phyloP scores from a whole-genome alignment of 2,329 filamentous ascomycete genomes.

The Chaetomium strumarium region DNA sequence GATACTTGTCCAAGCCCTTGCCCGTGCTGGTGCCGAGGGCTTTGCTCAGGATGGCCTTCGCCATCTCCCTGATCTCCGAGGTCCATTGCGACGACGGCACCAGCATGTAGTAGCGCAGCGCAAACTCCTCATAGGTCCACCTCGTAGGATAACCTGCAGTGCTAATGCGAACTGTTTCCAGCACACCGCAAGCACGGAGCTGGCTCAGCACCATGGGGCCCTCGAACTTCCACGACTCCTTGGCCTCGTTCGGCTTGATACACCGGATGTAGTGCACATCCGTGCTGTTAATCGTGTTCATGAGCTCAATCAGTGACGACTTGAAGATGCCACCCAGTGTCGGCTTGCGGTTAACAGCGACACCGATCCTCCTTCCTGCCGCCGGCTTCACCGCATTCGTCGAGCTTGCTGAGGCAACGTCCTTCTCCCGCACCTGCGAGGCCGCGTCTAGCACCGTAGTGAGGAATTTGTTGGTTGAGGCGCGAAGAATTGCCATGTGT shows the following conservation, averaged over 20 bases:
- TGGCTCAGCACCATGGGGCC: constrained; percentile 98
- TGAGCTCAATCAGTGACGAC: constrained; percentile 93
- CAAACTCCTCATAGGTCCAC: constrained; percentile 99
- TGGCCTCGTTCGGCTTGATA: constrained; percentile 97
- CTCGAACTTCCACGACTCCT: constrained; percentile 96
- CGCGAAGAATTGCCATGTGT: constrained; percentile 86
- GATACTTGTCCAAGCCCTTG: constrained; percentile 84
- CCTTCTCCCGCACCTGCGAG: constrained; percentile 83
- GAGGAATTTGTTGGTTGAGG: constrained; percentile 80
- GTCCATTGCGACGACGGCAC: constrained; percentile 88
- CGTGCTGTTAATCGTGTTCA: constrained; percentile 95
- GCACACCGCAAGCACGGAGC: constrained; percentile 93
- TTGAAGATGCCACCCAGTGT: constrained; percentile 98
- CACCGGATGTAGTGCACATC: constrained; percentile 99
- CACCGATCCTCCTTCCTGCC: constrained; percentile 78
- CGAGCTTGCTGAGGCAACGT: constrained; percentile 57
- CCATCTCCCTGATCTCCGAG: constrained; percentile 88
- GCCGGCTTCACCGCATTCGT: constrained; percentile 68
- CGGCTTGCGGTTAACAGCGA: constrained; percentile 90
- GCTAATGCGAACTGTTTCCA: constrained; percentile 96
- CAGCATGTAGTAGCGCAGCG: constrained; percentile 95
- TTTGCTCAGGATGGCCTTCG: constrained; percentile 82
- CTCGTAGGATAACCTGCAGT: constrained; percentile 94
- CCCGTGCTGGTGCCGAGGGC: constrained; percentile 73
- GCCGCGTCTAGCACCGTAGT: constrained; percentile 79